phyloP scores from a whole-genome alignment of 805 yeast species.

The Isabelozyma heimii region DNA sequence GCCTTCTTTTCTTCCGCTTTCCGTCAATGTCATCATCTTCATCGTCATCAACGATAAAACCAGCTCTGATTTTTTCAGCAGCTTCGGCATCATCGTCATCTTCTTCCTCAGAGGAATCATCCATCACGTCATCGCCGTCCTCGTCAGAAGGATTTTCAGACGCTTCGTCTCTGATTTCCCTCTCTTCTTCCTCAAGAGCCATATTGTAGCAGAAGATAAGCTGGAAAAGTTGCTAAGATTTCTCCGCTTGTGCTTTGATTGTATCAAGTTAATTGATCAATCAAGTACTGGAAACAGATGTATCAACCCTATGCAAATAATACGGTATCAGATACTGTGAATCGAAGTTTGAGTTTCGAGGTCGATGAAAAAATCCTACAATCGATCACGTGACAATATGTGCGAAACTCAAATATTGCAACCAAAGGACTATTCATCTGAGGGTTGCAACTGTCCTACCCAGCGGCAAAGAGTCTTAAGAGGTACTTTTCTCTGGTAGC shows the following conservation, averaged over 20 bases:
- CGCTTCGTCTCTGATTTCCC: constrained; percentile 34
- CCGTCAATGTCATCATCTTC: constrained; percentile 51
- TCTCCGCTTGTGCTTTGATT: neutral
- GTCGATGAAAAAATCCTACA: neutral
- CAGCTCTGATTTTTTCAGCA: constrained; percentile 76
- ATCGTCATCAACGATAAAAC: constrained; percentile 91
- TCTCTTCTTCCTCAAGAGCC: constrained; percentile 35
- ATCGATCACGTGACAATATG: neutral
- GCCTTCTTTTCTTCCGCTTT: constrained; percentile 25
- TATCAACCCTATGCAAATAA: neutral
- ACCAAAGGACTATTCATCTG: no score
- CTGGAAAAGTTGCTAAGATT: no score
- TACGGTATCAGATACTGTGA: neutral
- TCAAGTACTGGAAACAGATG: neutral
- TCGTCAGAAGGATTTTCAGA: constrained; percentile 30
- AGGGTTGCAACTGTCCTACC: no score
- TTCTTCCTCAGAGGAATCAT: constrained; percentile 81
- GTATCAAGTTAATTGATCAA: neutral
- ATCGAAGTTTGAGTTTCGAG: neutral
- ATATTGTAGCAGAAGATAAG: constrained; percentile 10
- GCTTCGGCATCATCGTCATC: constrained; percentile 91
- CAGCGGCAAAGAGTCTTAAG: no score
- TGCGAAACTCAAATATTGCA: neutral
- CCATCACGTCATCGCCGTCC: constrained; percentile 44
- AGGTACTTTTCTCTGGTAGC: no score